Evolutionary conservation across 176 grass and related monocot genomes (phyloP), one percentile per base, ranked within the genome.

Genomic region (Bothriochloa decipiens): DNA sequence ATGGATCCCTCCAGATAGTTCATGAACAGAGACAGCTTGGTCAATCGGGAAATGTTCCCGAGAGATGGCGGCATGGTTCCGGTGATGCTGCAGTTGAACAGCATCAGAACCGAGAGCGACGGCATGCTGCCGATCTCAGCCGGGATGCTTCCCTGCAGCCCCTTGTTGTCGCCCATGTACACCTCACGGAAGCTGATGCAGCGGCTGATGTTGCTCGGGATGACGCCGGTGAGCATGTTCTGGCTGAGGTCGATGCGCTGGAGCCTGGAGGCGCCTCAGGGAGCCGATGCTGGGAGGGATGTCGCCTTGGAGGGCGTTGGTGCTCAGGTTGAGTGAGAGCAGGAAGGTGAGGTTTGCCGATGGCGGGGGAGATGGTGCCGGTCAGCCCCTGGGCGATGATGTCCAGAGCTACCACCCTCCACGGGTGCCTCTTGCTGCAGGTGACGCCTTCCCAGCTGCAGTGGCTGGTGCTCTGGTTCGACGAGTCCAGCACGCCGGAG

Each of bases 151-250:
- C 58, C 58, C 74, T 26, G 71, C 28, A 83, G 11, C 41, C 55
- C 58, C 6, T 20, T 39, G 42, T 83, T 75, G 28, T 26, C 8
- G 23, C 16, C 13, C 7, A 76, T 84, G 9, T 1, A 3, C 72
- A 76, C 76, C 9, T 1, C n/a, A 43, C 28, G 36, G 28, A 84
- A 61, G 61, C 14, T 18, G 22, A 15, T 76, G 61, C 82, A 55
- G 29, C 9, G 60, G 72, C 82, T 84, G 3, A 84, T 76, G 72
- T 84, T 84, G 20, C 60, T 53, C 11, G 82, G 61, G n/a, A 76
- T 84, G 12, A 1, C 20, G 7, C 81, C 17, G 16, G 49, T 52
- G 16, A 74, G 18, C 68, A 64, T 63, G 27, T 83, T 83, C 1
- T 41, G 11, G 16, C 7, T 27, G 17, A 74, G 25, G 69, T 70